phyloP scores from a whole-genome alignment of 2,329 filamentous ascomycete genomes.

The Hysterium pulicare region DNA sequence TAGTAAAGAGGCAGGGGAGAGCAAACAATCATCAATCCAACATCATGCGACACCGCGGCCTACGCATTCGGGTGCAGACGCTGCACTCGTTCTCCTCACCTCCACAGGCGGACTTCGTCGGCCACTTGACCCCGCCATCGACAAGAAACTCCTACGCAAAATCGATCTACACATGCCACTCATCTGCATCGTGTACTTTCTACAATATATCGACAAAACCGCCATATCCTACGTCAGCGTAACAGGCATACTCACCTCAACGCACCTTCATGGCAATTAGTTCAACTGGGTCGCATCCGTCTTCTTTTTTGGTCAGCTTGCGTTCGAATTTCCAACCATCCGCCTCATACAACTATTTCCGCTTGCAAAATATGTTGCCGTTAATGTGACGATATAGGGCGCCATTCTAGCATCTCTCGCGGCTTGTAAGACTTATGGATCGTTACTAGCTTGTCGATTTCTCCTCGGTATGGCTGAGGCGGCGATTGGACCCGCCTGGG shows the following conservation, averaged over 20 bases:
- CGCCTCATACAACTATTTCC: slow-evolving; percentile 11
- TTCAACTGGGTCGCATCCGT: slow-evolving; percentile 44
- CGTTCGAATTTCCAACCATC: slow-evolving; percentile 13
- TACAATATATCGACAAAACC: slow-evolving; percentile 12
- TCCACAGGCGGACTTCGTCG: slow-evolving; percentile 6
- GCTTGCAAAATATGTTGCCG: slow-evolving; percentile 12
- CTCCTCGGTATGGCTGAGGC: slow-evolving; percentile 55
- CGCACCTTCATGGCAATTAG: slow-evolving; percentile 40
- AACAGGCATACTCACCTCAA: slow-evolving; percentile 21
- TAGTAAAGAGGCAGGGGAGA: not conserved
- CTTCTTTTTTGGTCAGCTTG: slow-evolving; percentile 39
- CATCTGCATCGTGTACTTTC: slow-evolving; percentile 11
- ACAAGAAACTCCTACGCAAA: slow-evolving; percentile 7
- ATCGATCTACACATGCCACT: slow-evolving; percentile 11
- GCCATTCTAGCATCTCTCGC: slow-evolving; percentile 9
- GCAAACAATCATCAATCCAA: not conserved
- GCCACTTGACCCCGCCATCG: slow-evolving; percentile 7
- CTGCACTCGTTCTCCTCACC: slow-evolving; percentile 11
- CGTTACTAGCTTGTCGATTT: slow-evolving; percentile 51
- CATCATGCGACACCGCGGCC: not conserved
- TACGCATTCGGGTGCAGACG: slow-evolving; percentile 7
- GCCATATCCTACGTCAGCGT: slow-evolving; percentile 23
- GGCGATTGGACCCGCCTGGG: slow-evolving; percentile 54
- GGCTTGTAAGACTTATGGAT: slow-evolving; percentile 46
- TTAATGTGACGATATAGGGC: slow-evolving; percentile 15